Conservation (phyloP, 495 filamentous ascomycete genomes). For the Elaphomyces granulatus region DNA sequence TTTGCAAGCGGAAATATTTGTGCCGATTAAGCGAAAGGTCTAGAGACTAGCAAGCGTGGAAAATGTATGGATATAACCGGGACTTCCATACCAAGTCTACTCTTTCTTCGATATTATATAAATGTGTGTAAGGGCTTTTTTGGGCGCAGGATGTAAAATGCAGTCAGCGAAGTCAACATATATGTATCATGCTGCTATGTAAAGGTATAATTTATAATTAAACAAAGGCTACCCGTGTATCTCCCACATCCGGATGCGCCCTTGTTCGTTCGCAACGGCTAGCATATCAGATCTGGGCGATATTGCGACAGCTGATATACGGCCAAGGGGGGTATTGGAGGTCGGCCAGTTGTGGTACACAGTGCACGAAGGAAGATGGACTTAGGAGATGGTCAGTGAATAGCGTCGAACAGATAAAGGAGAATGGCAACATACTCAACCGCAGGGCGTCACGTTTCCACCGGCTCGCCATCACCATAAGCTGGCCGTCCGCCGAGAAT, state of each 20-base stretch:
- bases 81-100: no score
- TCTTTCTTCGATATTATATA: no score
- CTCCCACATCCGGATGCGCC: constrained; percentile 79
- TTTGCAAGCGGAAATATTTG: no score
- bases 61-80: no score
- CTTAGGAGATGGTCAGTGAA: no score
- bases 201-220: no score
- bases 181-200: no score
- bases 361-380: constrained; percentile 81
- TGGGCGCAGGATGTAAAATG: no score
- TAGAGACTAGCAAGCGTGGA: no score
- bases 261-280: constrained; percentile 74
- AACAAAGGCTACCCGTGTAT: constrained; percentile 48
- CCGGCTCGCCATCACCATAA: constrained; percentile 68
- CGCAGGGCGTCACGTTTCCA: constrained; percentile 80
- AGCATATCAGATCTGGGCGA: constrained; percentile 54
- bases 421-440: constrained; percentile 32
- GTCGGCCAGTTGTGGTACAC: constrained; percentile 98
- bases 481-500: constrained; percentile 78
- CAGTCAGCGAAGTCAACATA: no score
- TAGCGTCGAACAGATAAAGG: background rate
- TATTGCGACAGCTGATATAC: constrained; percentile 68
- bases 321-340: constrained; percentile 70
- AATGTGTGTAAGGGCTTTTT: no score
- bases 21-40: no score